A percentile compares a stretch with the other conserved stretches of the same genome.
phyloP scores from a whole-genome alignment of 1,139 yeast species.

The Yamadazyma sp. region DNA sequence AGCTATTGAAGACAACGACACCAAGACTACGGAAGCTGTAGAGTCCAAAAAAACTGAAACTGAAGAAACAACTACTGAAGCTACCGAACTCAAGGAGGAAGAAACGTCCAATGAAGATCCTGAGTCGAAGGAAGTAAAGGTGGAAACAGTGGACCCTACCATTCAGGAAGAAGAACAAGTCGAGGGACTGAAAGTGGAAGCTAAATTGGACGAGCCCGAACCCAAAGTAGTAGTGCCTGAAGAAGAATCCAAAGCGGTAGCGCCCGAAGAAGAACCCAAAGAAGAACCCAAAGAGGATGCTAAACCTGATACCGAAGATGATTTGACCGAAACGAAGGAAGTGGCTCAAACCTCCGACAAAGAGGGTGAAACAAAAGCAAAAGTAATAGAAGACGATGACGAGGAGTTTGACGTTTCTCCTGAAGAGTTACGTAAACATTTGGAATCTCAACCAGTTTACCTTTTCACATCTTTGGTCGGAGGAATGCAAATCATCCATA shows the following conservation, averaged over 20 bases:
- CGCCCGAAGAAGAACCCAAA: background rate
- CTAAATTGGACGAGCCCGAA: conserved; percentile 1
- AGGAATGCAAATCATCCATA: conserved; percentile 78
- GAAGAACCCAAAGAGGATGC: background rate
- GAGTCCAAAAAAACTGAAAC: background rate
- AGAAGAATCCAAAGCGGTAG: background rate
- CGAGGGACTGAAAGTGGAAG: conserved; percentile 2
- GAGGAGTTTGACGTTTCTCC: conserved; percentile 42
- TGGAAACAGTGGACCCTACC: background rate
- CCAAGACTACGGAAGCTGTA: background rate
- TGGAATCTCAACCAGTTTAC: conserved; percentile 61
- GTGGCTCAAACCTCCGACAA: conserved; percentile 2
- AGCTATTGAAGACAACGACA: background rate
- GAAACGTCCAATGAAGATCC: background rate
- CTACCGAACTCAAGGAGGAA: background rate
- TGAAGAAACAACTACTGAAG: conserved; percentile 1
- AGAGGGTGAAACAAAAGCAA: conserved; percentile 3
- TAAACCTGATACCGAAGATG: background rate
- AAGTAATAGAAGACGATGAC: conserved; percentile 25
- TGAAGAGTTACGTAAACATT: conserved; percentile 46
- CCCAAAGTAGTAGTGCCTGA: background rate
- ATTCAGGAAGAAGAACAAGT: conserved; percentile 1
- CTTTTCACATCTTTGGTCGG: conserved; percentile 88
- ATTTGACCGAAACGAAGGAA: conserved; percentile 4
- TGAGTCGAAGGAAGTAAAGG: conserved; percentile 1